phyloP scores from a whole-genome alignment of 805 yeast species.

The Kuraishia capsulata region DNA sequence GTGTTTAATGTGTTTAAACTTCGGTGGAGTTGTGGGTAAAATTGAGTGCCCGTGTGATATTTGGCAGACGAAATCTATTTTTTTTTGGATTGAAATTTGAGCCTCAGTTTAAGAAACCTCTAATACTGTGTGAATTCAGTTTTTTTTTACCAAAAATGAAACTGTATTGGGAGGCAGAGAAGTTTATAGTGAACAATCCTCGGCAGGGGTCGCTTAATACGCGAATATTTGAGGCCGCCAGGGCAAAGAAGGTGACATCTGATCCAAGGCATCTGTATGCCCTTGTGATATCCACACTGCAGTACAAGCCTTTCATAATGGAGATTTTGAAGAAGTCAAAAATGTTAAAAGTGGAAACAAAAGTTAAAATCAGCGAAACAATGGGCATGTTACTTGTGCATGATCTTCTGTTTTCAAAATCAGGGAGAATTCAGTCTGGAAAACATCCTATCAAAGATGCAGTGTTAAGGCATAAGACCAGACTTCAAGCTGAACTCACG shows the following conservation, averaged over 20 bases:
- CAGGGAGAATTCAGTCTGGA: conserved; percentile 82
- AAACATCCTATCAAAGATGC: conserved; percentile 82
- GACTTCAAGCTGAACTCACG: conserved; percentile 75
- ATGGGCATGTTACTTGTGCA: conserved; percentile 64
- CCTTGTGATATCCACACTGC: conserved; percentile 67
- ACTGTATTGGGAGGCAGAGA: conserved; percentile 31
- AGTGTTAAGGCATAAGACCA: conserved; percentile 65
- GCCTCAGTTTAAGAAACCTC: too few relatives aligned
- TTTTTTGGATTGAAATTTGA: not conserved
- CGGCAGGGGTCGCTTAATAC: conserved; percentile 47
- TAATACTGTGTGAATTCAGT: too few relatives aligned
- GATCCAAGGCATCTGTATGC: conserved; percentile 87
- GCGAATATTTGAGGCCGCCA: conserved; percentile 41
- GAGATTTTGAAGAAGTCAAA: conserved; percentile 59
- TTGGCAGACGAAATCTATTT: not conserved
- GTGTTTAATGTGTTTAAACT: too few relatives aligned
- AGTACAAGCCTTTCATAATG: conserved; percentile 55
- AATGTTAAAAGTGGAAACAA: conserved; percentile 45
- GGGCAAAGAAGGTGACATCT: conserved; percentile 36
- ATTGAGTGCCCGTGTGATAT: not conserved
- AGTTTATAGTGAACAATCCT: conserved; percentile 26
- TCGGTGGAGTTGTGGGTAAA: too few relatives aligned
- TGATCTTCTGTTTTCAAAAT: conserved; percentile 66
- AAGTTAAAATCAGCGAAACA: conserved; percentile 36
- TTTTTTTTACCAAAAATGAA: too few relatives aligned